Evolutionary conservation across 805 yeast species (phyloP), one percentile per base, ranked within the genome.

Genomic region (Metschnikowia rubicola): DNA sequence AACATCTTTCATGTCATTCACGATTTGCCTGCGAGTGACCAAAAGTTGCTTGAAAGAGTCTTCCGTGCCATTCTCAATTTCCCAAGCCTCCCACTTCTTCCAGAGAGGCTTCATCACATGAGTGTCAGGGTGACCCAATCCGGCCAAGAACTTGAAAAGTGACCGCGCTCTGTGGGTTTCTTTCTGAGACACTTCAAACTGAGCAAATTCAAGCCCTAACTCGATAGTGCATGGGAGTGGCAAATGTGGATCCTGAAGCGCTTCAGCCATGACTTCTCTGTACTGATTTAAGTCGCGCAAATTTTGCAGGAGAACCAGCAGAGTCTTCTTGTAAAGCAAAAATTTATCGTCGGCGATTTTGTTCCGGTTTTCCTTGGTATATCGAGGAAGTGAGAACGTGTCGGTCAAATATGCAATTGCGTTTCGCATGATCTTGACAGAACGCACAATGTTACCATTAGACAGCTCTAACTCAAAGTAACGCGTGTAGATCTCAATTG

Each of bases 21-120:
- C 52, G 28, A 71, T 63, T 12, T 66, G 59, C 52, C 88, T 73
- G 59, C 82, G 85, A 51, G 71, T 68, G 39, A 83, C 67, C 21
- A 88, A 62, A 91, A 90, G 84, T 17, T 82, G 84, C 56, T 86
- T 88, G 62, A 78, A 89, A 0, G 86, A 78, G 3, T 73, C 74
- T 57, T 86, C 94, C 48, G 77, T 68, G 4, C 98, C 98, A 61
- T 79, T 55, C 11, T 77, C 71, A 31, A 86, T 61, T 60, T 91
- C 98, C 62, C 90, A 88, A 10, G 69, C 60, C 44, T 83, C 83
- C 96, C 96, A 91, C 29, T 65, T 63, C 1, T 66, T 66, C 96
- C 96, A 89, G 1, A 60, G 41, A 8, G 41, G 12, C 13, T 48
- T 47, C 48, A 54, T 36, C 30, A 59, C 43, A 2, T 46, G 47